Base-by-base conservation (phyloP, 2,329 filamentous ascomycete genomes). In the Pseudogymnoascus sp. region DNA sequence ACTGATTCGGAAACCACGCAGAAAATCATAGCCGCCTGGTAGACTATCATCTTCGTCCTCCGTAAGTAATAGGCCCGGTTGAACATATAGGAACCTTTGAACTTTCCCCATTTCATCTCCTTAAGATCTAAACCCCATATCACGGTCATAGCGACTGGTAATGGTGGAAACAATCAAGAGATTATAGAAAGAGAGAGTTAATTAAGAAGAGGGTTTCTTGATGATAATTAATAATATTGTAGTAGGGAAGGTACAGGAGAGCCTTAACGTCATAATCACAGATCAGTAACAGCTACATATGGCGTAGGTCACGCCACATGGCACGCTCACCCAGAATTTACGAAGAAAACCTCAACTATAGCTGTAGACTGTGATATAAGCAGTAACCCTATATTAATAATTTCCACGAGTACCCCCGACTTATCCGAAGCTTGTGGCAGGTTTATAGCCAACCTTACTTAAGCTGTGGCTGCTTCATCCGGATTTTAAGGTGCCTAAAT, bases 51-150 rank as follows among this genome's bases (percentile, higher is more conserved):
- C 65, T 82, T 83, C 7, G 78, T 80, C 18, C 78, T 74, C 41
- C 81, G 77, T 2, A 81, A 70, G 67, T 83, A 79, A 65, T 81
- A 82, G 10, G 73, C 71, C 30, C 71, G 76, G 64, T 78, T 79
- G 71, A 79, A 83, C 80, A 83, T 83, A 67, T 82, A 77, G n/a
- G 73, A 75, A 62, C 71, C 75, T 62, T 77, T 78, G 75, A 83
- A 83, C 67, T 82, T 82, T 62, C 70, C 70, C 80, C 80, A 83
- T 73, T 80, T 75, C 67, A 83, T 80, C 64, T 83, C 79, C 57
- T 71, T 71, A 60, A 83, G 71, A 67, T 82, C 77, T 62, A 83
- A 74, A 30, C 81, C 81, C 78, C 80, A 82, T 64, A 83, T 80
- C 13, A 82, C 74, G 4, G 75, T 66, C 74, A 76, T 76, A 10